phyloP scores from a whole-genome alignment of 208 protist species.

The Blastocrithidia nonstop region DNA sequence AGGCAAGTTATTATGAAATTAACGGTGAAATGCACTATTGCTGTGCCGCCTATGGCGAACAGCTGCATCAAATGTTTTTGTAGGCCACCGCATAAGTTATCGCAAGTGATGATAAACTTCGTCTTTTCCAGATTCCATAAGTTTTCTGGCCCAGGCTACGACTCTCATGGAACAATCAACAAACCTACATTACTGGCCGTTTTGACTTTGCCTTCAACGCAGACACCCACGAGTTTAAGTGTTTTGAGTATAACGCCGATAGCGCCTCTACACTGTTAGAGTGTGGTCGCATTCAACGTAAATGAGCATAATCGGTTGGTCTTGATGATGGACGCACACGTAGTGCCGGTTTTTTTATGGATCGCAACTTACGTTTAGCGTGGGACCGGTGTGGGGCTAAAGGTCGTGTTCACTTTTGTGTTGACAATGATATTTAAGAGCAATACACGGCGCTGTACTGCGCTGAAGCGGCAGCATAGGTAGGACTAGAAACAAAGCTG shows the following conservation, averaged over 20 bases:
- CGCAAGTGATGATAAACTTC: slow-evolving; percentile 49
- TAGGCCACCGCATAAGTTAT: slow-evolving; percentile 77
- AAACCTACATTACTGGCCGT: slow-evolving; percentile 60
- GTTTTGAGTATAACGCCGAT: slow-evolving; percentile 88
- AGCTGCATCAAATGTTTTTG: slow-evolving; percentile 73
- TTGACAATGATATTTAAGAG: slow-evolving; percentile 80
- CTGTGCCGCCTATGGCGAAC: slow-evolving; percentile 36
- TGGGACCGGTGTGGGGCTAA: slow-evolving; percentile 44
- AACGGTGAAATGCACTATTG: slow-evolving; percentile 54
- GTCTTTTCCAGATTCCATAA: slow-evolving; percentile 52
- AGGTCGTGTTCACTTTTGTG: slow-evolving; percentile 76
- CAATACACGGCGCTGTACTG: slow-evolving; percentile 76
- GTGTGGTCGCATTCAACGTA: slow-evolving; percentile 74
- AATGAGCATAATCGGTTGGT: slow-evolving; percentile 72
- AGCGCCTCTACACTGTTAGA: slow-evolving; percentile 80
- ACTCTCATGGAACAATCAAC: slow-evolving; percentile 57
- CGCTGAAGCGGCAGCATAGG: slow-evolving; percentile 48
- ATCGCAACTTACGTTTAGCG: slow-evolving; percentile 30
- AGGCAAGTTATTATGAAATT: slow-evolving; percentile 70
- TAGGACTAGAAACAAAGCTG: slow-evolving; percentile 59
- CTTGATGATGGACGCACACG: slow-evolving; percentile 32
- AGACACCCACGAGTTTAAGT: slow-evolving; percentile 55
- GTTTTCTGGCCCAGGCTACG: slow-evolving; percentile 80
- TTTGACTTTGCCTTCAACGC: slow-evolving; percentile 84
- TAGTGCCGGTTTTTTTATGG: slow-evolving; percentile 41